Conservation (phyloP, 2,329 filamentous ascomycete genomes). For the Graphium sp. region DNA sequence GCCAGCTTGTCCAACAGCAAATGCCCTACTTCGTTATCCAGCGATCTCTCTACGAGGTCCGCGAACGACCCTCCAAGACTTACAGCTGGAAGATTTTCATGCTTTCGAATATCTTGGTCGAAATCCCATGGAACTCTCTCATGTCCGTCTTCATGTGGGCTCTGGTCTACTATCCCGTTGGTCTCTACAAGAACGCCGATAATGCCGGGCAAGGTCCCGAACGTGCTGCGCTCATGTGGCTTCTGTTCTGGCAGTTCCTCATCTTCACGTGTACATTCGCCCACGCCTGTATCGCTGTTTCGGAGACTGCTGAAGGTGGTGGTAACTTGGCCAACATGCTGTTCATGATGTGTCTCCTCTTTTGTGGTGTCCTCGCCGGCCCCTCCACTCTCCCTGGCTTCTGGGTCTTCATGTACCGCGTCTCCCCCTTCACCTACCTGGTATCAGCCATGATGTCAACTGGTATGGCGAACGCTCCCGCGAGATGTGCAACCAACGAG, state of each 20-base stretch:
- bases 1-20: conserved; percentile 60
- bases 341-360: conserved; percentile 51
- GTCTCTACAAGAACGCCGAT: conserved; percentile 54
- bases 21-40: conserved; percentile 81
- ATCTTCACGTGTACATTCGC: conserved; percentile 72
- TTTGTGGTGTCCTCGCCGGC: conserved; percentile 46
- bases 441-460: conserved; percentile 48
- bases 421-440: conserved; percentile 61
- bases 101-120: conserved; percentile 66
- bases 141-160: conserved; percentile 64
- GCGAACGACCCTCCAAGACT: conserved; percentile 68
- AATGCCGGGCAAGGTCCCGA: conserved; percentile 43
- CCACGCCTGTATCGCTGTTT: conserved; percentile 57
- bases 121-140: conserved; percentile 70
- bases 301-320: conserved; percentile 58
- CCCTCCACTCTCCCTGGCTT: conserved; percentile 49
- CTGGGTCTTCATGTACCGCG: conserved; percentile 64
- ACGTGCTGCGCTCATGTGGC: conserved; percentile 64
- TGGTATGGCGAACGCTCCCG: conserved; percentile 41
- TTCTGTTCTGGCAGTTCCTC: conserved; percentile 59
- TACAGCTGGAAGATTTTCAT: conserved; percentile 81
- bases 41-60: conserved; percentile 67
- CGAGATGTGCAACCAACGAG: conserved; percentile 49
- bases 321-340: conserved; percentile 61
- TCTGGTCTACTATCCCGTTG: conserved; percentile 76